Percentiles rank a stretch among this genome's conserved stretches.
phyloP scores from a whole-genome alignment of 495 filamentous ascomycete genomes.

The Penicillium desertorum region DNA sequence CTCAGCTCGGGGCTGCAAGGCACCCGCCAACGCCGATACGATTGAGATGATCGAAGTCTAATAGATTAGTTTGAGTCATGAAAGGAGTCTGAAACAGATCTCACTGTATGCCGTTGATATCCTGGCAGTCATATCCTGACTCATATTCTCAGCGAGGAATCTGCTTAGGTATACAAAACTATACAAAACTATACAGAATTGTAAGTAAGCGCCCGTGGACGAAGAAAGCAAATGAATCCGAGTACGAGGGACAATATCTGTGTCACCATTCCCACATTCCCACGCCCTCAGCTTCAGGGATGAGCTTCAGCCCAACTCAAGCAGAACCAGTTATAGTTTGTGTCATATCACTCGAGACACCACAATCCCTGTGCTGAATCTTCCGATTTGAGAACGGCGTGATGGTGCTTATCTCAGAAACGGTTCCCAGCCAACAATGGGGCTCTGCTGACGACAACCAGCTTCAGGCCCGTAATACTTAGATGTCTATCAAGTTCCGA shows the following conservation, averaged over 20 bases:
- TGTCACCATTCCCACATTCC: constrained; percentile 1
- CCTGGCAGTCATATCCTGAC: background rate
- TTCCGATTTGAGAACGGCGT: background rate
- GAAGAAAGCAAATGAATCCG: background rate
- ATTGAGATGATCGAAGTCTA: background rate
- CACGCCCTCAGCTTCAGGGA: constrained; percentile 9
- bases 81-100: background rate
- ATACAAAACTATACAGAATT: background rate
- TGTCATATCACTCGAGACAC: background rate
- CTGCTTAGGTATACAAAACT: background rate
- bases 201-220: background rate
- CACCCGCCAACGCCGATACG: background rate
- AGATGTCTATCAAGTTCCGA: background rate
- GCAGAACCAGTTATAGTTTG: constrained; percentile 6
- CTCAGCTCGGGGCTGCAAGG: constrained; percentile 7
- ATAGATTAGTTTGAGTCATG: background rate
- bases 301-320: constrained; percentile 1
- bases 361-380: background rate
- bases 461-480: background rate
- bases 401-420: background rate
- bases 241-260: constrained; percentile 1
- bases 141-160: background rate
- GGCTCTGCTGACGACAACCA: background rate
- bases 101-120: background rate
- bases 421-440: background rate